A percentile compares a stretch with the other conserved stretches of the same genome.
Evolutionary conservation across 176 grass and related monocot genomes (phyloP).

Genomic region (Bromus sterilis): DNA sequence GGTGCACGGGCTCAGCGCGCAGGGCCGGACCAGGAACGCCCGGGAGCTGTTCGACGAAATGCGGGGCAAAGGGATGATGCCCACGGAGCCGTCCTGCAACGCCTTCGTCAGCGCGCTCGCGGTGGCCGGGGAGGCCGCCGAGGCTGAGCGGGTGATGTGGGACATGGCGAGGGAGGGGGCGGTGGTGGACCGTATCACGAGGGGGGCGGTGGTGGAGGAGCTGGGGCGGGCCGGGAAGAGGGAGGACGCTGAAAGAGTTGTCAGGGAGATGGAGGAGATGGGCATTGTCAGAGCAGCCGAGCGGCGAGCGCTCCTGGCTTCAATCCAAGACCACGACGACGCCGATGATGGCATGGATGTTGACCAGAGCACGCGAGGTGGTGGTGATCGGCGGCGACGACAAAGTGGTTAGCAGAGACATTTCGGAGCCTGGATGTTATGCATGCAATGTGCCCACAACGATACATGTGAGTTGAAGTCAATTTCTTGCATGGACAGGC

Average conservation of each 20-base stretch:
- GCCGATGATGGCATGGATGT: not conserved
- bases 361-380: not conserved
- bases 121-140: slow-evolving; percentile 37
- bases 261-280: slow-evolving; percentile 38
- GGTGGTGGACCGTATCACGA: slow-evolving; percentile 48
- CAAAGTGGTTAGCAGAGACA: not conserved
- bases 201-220: slow-evolving; percentile 49
- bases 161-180: slow-evolving; percentile 37
- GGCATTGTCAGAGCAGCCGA: slow-evolving; percentile 27
- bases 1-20: slow-evolving; percentile 65
- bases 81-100: slow-evolving; percentile 35
- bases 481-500: no score
- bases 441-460: not conserved
- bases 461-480: not conserved
- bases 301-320: slow-evolving; percentile 19
- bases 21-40: slow-evolving; percentile 60
- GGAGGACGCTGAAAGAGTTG: slow-evolving; percentile 34
- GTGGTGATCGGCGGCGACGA: not conserved
- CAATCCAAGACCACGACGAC: slow-evolving; percentile 20
- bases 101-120: slow-evolving; percentile 55
- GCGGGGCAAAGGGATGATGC: slow-evolving; percentile 27
- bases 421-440: no score
- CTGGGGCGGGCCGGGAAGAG: slow-evolving; percentile 19
- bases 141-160: slow-evolving; percentile 45
- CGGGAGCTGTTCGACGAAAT: slow-evolving; percentile 57